Evolutionary conservation across 768 basidiomycete species (phyloP).

Genomic region (Trametes punicea): DNA sequence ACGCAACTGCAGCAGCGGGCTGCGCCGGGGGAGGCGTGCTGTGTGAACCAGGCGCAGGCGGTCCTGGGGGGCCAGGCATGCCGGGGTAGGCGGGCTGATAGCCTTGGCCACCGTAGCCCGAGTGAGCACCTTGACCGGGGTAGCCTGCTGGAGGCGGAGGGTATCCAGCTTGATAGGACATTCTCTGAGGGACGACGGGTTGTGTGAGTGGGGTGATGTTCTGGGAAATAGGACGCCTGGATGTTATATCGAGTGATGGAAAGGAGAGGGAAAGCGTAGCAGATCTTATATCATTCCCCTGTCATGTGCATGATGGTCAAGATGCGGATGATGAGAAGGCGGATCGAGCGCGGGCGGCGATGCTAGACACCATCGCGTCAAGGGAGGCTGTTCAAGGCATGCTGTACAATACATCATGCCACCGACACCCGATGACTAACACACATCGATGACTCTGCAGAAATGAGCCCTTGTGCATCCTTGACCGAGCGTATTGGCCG

Average conservation of each 20-base stretch:
- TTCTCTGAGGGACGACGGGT: neutral
- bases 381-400: neutral
- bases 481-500: neutral
- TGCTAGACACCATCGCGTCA: neutral
- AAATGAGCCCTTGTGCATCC: neutral
- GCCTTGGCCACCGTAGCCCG: neutral
- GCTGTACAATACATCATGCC: neutral
- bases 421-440: neutral
- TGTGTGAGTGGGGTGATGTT: neutral
- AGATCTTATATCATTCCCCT: no score
- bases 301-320: no score
- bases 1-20: neutral
- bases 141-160: conserved; percentile 8
- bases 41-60: neutral
- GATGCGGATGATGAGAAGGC: neutral
- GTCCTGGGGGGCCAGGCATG: neutral
- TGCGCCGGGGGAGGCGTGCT: neutral
- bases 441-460: neutral
- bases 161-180: conserved; percentile 14
- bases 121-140: conserved; percentile 11
- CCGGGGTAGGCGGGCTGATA: neutral
- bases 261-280: neutral
- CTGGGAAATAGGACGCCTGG: neutral
- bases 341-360: neutral
- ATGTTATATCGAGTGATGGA: neutral